phyloP scores from a whole-genome alignment of 2,329 filamentous ascomycete species.

The Hypoxylon sp. region DNA sequence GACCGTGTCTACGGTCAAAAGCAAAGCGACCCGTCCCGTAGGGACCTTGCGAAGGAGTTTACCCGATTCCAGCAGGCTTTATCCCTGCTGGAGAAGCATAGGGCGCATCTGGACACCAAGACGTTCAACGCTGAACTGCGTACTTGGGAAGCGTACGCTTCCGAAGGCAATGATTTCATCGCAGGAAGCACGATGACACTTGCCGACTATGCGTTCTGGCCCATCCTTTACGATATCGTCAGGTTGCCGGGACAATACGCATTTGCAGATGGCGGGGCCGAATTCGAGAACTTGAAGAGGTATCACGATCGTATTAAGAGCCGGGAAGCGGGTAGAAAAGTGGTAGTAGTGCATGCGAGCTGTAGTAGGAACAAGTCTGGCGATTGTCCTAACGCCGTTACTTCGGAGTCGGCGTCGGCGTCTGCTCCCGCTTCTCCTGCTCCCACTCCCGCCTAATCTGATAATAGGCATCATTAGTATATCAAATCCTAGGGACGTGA shows the following conservation, averaged over 20 bases:
- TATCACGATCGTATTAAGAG: slow-evolving; percentile 55
- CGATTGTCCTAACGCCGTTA: not conserved
- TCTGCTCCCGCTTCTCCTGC: not conserved
- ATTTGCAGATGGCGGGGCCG: slow-evolving; percentile 6
- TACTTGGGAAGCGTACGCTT: slow-evolving; percentile 59
- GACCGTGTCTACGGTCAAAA: slow-evolving; percentile 66
- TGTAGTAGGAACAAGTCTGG: slow-evolving; percentile 19
- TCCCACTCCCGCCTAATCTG: not conserved
- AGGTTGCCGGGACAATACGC: slow-evolving; percentile 40
- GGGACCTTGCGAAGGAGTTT: slow-evolving; percentile 57
- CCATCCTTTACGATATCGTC: slow-evolving; percentile 65
- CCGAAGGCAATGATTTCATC: slow-evolving; percentile 61
- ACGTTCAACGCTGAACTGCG: slow-evolving; percentile 55
- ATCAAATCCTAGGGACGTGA: not conserved
- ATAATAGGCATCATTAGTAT: not conserved
- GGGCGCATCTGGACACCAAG: slow-evolving; percentile 41
- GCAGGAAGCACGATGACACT: slow-evolving; percentile 61
- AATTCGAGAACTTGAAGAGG: slow-evolving; percentile 60
- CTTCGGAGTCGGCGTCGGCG: not conserved
- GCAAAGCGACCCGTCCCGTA: slow-evolving; percentile 42
- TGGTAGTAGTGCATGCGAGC: not conserved
- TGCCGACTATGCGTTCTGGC: slow-evolving; percentile 72
- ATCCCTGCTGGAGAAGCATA: slow-evolving; percentile 58
- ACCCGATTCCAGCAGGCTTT: slow-evolving; percentile 62
- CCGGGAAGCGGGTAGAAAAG: slow-evolving; percentile 36